These are phyloP conservation scores for Backusella luteola DNA, from an alignment of 192 early-diverging fungal genomes.

Conservation along the genomic window DNA sequence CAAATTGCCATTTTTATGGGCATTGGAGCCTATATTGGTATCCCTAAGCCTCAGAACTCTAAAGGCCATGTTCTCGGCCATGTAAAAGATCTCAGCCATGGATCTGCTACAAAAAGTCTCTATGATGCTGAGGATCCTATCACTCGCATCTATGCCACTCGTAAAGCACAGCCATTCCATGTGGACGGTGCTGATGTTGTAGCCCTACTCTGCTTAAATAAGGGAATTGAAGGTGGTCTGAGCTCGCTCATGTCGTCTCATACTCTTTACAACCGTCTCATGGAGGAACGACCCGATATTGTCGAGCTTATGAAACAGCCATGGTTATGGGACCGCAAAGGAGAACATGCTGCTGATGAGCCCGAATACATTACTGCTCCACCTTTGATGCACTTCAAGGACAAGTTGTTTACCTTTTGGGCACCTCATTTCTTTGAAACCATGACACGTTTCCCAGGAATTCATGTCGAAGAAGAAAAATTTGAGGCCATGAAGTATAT, in stretches of 20 bases:
- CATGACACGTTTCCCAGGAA: conserved; percentile 22
- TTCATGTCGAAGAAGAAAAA: conserved; percentile 21
- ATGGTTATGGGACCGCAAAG: conserved; percentile 41
- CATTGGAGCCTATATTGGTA: conserved; percentile 38
- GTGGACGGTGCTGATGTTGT: conserved; percentile 39
- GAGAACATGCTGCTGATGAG: conserved; percentile 25
- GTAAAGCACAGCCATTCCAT: conserved; percentile 42
- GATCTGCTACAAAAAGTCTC: conserved; percentile 24
- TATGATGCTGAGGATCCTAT: conserved; percentile 31
- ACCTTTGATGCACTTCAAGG: conserved; percentile 24
- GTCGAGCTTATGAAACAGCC: conserved; percentile 25
- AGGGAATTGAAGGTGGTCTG: conserved; percentile 29
- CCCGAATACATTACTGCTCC: conserved; percentile 14
- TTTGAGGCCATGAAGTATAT: conserved; percentile 40
- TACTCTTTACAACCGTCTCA: conserved; percentile 37
- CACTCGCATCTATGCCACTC: conserved; percentile 38
- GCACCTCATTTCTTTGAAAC: conserved; percentile 39
- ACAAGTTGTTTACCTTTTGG: conserved; percentile 36
- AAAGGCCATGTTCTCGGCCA: conserved; percentile 38
- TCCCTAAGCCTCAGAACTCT: conserved; percentile 28
- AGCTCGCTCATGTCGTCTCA: conserved; percentile 39
- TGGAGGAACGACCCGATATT: conserved; percentile 28
- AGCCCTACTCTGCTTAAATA: conserved; percentile 28
- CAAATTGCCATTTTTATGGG: conserved; percentile 37
- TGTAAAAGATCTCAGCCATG: conserved; percentile 32